phyloP scores from a whole-genome alignment of 2,329 filamentous ascomycete species.

The Apiospora saccharicola region DNA sequence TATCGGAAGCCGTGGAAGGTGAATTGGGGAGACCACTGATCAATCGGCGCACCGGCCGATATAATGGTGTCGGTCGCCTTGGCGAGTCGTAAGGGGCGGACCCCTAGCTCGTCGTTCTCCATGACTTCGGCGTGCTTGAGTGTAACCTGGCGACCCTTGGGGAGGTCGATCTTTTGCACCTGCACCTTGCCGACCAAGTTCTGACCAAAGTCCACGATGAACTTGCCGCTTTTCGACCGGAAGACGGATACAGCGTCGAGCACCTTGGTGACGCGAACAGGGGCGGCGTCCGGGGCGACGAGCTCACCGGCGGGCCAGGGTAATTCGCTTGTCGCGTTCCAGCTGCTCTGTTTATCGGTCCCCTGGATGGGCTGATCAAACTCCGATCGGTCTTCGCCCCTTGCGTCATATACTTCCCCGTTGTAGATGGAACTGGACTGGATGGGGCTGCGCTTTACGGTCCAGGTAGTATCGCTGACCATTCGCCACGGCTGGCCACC shows the following conservation, averaged over 20 bases:
- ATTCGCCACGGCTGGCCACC: constrained; percentile 32
- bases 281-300: constrained; percentile 42
- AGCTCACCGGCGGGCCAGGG: constrained; percentile 35
- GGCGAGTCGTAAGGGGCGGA: constrained; percentile 25
- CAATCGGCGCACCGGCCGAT: neutral
- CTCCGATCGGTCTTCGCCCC: constrained; percentile 32
- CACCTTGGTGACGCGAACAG: constrained; percentile 40
- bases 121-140: constrained; percentile 63
- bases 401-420: constrained; percentile 54
- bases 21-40: constrained; percentile 43
- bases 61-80: neutral
- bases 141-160: constrained; percentile 47
- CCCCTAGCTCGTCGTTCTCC: constrained; percentile 50
- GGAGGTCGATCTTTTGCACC: constrained; percentile 35
- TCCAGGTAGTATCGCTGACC: constrained; percentile 50
- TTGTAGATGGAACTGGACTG: constrained; percentile 37
- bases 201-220: constrained; percentile 58
- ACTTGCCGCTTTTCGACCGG: constrained; percentile 50
- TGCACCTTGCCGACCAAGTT: constrained; percentile 52
- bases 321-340: constrained; percentile 42
- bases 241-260: constrained; percentile 39
- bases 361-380: constrained; percentile 49
- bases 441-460: constrained; percentile 46
- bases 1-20: constrained; percentile 58
- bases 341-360: constrained; percentile 22